Conservation (phyloP, 108 stramenopile genomes). For the Skeletonema menzelii region DNA sequence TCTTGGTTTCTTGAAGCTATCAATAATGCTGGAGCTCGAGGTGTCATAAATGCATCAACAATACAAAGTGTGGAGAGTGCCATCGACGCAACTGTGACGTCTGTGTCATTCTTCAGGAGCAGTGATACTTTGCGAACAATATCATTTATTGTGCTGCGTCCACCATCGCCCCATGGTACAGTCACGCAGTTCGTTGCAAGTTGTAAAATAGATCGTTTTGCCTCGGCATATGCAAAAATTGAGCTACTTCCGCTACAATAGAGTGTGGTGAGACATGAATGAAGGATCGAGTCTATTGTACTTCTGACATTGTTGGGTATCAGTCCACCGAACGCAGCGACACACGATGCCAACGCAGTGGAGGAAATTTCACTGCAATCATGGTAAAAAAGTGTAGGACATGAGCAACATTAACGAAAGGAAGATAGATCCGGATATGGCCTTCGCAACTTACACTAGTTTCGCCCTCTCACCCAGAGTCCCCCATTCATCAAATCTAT, state of each 20-base stretch:
- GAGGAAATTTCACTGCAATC: conserved; percentile 26
- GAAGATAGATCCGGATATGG: conserved; percentile 11
- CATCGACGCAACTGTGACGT: conserved; percentile 32
- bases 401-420: neutral
- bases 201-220: conserved; percentile 32
- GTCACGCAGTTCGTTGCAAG: conserved; percentile 32
- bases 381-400: neutral
- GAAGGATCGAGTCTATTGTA: conserved; percentile 42
- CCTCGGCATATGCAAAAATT: conserved; percentile 18
- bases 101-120: conserved; percentile 26
- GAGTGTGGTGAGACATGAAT: conserved; percentile 24
- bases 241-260: conserved; percentile 20
- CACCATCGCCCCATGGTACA: conserved; percentile 49
- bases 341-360: conserved; percentile 27
- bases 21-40: conserved; percentile 33
- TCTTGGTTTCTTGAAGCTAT: conserved; percentile 6
- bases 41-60: conserved; percentile 34
- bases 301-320: conserved; percentile 36
- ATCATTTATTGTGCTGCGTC: conserved; percentile 20
- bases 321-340: conserved; percentile 44
- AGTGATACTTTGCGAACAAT: conserved; percentile 16
- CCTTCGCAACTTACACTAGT: conserved; percentile 8
- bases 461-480: conserved; percentile 23
- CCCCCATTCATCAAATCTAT: conserved; percentile 35
- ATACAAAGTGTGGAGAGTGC: conserved; percentile 37